Conservation (phyloP, 164 flowering plant species). For the Vitis vinifera region DNA sequence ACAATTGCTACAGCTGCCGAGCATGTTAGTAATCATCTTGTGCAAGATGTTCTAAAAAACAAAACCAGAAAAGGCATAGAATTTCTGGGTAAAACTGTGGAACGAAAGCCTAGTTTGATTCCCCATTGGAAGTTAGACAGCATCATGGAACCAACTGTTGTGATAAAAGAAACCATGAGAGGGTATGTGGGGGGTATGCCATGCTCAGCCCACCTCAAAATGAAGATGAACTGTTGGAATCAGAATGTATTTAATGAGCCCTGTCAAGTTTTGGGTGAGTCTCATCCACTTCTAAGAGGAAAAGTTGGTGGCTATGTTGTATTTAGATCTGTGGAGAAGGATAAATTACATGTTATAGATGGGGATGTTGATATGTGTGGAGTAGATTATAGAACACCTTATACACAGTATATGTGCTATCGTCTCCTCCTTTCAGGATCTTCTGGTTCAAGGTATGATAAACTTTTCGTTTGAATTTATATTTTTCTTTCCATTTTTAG, state of each 20-base stretch:
- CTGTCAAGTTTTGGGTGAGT: conserved; percentile 4
- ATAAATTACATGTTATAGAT: conserved; percentile 45
- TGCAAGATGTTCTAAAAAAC: conserved; percentile 38
- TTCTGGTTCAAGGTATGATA: conserved; percentile 58
- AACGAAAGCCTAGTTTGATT: background rate
- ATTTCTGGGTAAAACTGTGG: background rate
- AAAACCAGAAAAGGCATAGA: conserved; percentile 10
- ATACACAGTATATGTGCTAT: conserved; percentile 56
- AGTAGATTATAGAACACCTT: conserved; percentile 46
- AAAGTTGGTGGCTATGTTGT: conserved; percentile 52
- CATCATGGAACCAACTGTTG: conserved; percentile 11
- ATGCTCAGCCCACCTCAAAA: conserved; percentile 45
- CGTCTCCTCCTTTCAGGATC: conserved; percentile 51
- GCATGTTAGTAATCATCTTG: conserved; percentile 43
- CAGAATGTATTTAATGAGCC: conserved; percentile 10
- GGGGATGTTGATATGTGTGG: conserved; percentile 56
- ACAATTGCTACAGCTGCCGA: conserved; percentile 59
- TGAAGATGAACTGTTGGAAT: conserved; percentile 34
- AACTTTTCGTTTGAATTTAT: background rate
- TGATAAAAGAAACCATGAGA: conserved; percentile 44
- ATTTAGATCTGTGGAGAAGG: conserved; percentile 31
- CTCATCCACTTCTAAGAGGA: conserved; percentile 36
- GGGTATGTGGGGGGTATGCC: conserved; percentile 65
- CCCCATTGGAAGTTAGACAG: background rate
- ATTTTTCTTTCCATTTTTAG: background rate